Evolutionary conservation across 2,329 filamentous ascomycete species (phyloP), one percentile per base, ranked within the genome.

Genomic region (Plenodomus lindquistii): DNA sequence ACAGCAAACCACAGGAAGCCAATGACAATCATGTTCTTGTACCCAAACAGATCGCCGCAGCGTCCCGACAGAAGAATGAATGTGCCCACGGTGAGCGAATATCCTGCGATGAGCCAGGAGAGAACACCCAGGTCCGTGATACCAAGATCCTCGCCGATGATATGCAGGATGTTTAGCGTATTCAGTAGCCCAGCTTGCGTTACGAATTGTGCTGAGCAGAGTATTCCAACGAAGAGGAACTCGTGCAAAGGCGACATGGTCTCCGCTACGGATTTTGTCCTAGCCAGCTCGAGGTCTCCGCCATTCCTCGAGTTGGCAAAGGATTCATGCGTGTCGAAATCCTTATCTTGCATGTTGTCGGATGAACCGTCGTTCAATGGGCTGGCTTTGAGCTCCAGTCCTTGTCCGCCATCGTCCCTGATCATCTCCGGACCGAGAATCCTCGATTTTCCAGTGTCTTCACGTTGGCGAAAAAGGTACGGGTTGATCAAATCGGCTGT

Each of bases 11-110:
- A 81, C 31, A 66, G 40, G 50, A 75, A 81, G 0, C 79, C 80
- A 22, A 77, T 62, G 19, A 81, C 58, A 48, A 81, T 73, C 48
- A 81, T 70, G 3, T 60, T 68, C 61, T 79, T 79, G 60, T 79
- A 75, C 6, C 79, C 79, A 47, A 76, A 80, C 22, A 79, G 52
- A 60, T 81, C 78, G 11, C 79, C 79, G 2, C 80, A 69, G 2
- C 78, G 72, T 1, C 79, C 79, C 1, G 77, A 74, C 2, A 78
- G 58, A 8, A 81, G 69, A 42, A 81, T 79, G 57, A 81, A 80
- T 4, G 75, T 79, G 10, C 79, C 78, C 2, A 77, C 73, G 0
- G 77, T 78, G 36, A 81, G 66, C 35, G 72, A 73, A 59, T 79
- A 81, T 10, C 74, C 75, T 11, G 79, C 77, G 42, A 77, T 70